phyloP scores from a whole-genome alignment of 352 stramenopile genomes.

The Globisporangium alternatum region DNA sequence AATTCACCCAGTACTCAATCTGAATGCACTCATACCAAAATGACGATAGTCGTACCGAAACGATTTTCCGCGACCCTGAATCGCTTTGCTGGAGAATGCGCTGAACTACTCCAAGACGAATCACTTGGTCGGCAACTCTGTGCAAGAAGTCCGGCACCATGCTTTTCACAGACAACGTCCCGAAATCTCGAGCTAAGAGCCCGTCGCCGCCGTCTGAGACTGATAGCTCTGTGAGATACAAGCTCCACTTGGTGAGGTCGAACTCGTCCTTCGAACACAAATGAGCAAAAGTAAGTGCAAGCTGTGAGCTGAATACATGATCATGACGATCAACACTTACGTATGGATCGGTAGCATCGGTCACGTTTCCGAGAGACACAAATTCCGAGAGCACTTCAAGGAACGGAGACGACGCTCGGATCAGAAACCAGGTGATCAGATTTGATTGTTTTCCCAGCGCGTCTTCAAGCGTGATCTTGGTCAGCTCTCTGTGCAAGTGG shows the following conservation, averaged over 20 bases:
- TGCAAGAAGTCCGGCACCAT: slow-evolving; percentile 41
- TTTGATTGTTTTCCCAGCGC: slow-evolving; percentile 22
- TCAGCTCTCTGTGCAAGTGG: slow-evolving; percentile 39
- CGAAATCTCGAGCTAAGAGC: slow-evolving; percentile 25
- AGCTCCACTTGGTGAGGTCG: slow-evolving; percentile 39
- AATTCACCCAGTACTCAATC: not conserved
- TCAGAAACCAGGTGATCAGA: slow-evolving; percentile 53
- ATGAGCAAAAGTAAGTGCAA: not conserved
- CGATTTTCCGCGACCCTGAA: not conserved
- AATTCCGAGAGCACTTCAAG: slow-evolving; percentile 52
- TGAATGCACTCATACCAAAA: not conserved
- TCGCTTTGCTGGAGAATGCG: slow-evolving; percentile 27
- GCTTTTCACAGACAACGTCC: not conserved
- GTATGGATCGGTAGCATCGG: slow-evolving; percentile 44
- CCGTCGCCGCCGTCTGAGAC: slow-evolving; percentile 26
- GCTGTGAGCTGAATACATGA: not conserved
- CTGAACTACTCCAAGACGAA: slow-evolving; percentile 39
- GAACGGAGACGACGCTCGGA: slow-evolving; percentile 50
- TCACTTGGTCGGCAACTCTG: slow-evolving; percentile 19
- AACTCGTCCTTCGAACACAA: slow-evolving; percentile 39
- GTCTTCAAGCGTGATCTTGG: slow-evolving; percentile 34
- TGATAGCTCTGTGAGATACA: slow-evolving; percentile 27
- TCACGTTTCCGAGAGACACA: slow-evolving; percentile 37
- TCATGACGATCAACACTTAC: slow-evolving; percentile 27
- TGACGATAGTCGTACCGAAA: slow-evolving; percentile 4